phyloP scores from a whole-genome alignment of 352 stramenopile genomes.

The Phytophthora colocasiae region DNA sequence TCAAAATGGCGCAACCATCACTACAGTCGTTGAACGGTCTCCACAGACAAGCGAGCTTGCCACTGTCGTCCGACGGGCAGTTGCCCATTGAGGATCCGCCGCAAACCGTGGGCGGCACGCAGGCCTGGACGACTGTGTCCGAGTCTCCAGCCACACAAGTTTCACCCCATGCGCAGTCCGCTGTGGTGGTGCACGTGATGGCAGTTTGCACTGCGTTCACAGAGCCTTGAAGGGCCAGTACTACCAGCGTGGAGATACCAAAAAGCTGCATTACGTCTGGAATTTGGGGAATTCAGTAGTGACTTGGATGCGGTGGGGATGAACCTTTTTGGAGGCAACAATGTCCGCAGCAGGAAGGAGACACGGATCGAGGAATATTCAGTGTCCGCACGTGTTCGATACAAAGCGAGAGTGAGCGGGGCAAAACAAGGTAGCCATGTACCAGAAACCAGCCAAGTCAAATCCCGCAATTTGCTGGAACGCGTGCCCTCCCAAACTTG shows the following conservation, averaged over 20 bases:
- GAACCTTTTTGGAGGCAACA: background rate
- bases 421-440: conserved; percentile 22
- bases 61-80: conserved; percentile 70
- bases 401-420: conserved; percentile 21
- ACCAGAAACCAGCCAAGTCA: conserved; percentile 31
- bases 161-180: conserved; percentile 68
- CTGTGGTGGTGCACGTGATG: conserved; percentile 66
- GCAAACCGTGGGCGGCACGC: conserved; percentile 66
- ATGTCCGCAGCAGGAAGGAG: conserved; percentile 12
- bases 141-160: conserved; percentile 81
- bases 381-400: conserved; percentile 25
- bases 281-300: conserved; percentile 22
- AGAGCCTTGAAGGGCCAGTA: conserved; percentile 15
- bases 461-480: conserved; percentile 34
- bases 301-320: conserved; percentile 4
- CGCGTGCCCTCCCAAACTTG: conserved; percentile 12
- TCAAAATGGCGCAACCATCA: conserved; percentile 33
- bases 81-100: conserved; percentile 57
- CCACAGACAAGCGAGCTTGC: conserved; percentile 79
- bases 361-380: conserved; percentile 32
- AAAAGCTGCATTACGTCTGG: conserved; percentile 25
- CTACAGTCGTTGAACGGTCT: conserved; percentile 32
- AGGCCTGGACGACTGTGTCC: conserved; percentile 64
- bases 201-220: conserved; percentile 32
- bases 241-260: conserved; percentile 14